These are phyloP conservation scores for Vanderwaltozyma yarrowii DNA, from an alignment of 805 yeast species.

Conservation along the genomic window DNA sequence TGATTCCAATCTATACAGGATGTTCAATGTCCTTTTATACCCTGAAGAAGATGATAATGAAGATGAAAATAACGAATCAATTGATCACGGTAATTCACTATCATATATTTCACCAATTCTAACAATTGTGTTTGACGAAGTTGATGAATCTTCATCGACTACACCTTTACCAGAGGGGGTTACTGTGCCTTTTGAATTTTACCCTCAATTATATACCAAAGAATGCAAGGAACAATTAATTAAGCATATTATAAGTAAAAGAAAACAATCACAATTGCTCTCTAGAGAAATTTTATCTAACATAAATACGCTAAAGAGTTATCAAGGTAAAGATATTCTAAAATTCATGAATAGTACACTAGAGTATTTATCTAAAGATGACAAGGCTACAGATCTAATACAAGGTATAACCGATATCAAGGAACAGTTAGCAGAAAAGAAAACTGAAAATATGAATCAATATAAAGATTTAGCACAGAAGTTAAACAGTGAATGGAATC, in stretches of 20 bases:
- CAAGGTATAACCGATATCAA: conserved; percentile 8
- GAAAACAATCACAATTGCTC: conserved; percentile 13
- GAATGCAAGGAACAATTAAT: conserved; percentile 20
- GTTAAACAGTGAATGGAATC: conserved; percentile 21
- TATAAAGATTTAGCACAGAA: conserved; percentile 21
- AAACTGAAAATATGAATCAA: conserved; percentile 15
- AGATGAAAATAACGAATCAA: background rate
- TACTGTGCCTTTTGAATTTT: conserved; percentile 25
- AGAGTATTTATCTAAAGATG: conserved; percentile 15
- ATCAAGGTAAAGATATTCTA: conserved; percentile 24
- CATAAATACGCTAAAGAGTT: conserved; percentile 21
- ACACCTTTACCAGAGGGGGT: conserved; percentile 18
- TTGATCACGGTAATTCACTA: conserved; percentile 19
- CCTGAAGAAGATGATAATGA: conserved; percentile 15
- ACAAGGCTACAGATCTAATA: conserved; percentile 5
- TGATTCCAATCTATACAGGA: conserved; percentile 22
- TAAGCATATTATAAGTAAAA: conserved; percentile 15
- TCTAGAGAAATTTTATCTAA: conserved; percentile 13
- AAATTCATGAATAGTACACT: conserved; percentile 22
- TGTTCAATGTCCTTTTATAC: conserved; percentile 25
- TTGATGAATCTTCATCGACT: conserved; percentile 14
- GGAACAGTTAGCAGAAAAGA: conserved; percentile 8
- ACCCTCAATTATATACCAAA: conserved; percentile 26
- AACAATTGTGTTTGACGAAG: conserved; percentile 25
- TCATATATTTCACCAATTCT: conserved; percentile 20